Conservation (phyloP, 1,284 basidiomycete species). For the Mycena sp. region DNA sequence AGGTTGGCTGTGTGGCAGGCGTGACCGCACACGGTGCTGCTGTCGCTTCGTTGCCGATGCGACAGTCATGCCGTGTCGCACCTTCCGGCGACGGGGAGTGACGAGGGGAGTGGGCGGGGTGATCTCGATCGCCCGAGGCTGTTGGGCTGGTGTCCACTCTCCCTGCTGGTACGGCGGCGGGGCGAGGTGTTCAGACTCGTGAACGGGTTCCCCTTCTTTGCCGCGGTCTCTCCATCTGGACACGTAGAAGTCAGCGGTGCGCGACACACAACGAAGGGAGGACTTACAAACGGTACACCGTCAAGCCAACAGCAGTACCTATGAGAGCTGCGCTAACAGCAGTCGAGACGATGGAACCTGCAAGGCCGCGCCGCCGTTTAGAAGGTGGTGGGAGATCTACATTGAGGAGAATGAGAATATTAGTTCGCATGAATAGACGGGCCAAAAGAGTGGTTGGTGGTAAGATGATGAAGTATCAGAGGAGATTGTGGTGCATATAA, state of each 20-base stretch:
- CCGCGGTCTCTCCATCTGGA: constrained; percentile 75
- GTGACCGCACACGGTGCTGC: constrained; percentile 28
- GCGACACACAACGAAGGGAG: constrained; percentile 1
- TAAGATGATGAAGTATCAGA: constrained; percentile 16
- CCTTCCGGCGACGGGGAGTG: constrained; percentile 35
- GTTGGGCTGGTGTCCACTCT: constrained; percentile 55
- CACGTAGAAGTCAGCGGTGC: background rate
- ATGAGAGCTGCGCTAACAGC: constrained; percentile 84
- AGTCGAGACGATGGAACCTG: constrained; percentile 80
- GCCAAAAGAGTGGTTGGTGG: constrained; percentile 28
- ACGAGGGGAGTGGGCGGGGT: constrained; percentile 38
- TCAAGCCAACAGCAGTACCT: constrained; percentile 83
- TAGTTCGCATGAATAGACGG: constrained; percentile 30
- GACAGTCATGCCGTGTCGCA: constrained; percentile 29
- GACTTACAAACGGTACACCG: constrained; percentile 81
- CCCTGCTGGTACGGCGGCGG: constrained; percentile 74
- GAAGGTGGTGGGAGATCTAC: constrained; percentile 59
- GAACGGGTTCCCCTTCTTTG: constrained; percentile 48
- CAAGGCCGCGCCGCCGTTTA: constrained; percentile 70
- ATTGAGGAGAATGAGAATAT: constrained; percentile 41
- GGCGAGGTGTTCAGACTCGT: constrained; percentile 40
- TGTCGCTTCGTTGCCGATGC: constrained; percentile 25
- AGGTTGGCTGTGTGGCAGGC: constrained; percentile 8
- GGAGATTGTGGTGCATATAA: constrained; percentile 13
- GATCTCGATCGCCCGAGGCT: constrained; percentile 36